Percentiles rank a stretch among this genome's conserved stretches.
phyloP scores from a whole-genome alignment of 768 basidiomycete genomes.

The Pleurotus eryngii region DNA sequence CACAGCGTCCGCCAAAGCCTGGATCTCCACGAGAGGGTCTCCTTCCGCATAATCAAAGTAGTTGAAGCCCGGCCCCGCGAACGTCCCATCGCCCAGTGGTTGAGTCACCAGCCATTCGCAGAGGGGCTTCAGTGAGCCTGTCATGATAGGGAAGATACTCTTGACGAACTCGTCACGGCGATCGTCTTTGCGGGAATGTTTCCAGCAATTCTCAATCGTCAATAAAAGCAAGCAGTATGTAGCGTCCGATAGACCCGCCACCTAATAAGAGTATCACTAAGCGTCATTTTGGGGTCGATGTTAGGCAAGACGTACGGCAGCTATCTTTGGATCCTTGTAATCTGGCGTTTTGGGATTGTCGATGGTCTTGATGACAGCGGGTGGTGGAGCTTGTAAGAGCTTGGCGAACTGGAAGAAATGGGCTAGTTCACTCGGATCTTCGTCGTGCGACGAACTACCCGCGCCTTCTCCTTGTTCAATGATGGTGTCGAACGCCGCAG shows the following conservation, averaged over 20 bases:
- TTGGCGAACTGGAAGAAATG: slow-evolving; percentile 12
- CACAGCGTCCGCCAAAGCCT: neutral
- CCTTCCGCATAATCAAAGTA: slow-evolving; percentile 15
- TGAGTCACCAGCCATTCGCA: slow-evolving; percentile 21
- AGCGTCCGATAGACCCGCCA: slow-evolving; percentile 21
- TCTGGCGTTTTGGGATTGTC: slow-evolving; percentile 17
- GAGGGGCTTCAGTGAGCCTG: slow-evolving; percentile 21
- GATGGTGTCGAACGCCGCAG: slow-evolving; percentile 16
- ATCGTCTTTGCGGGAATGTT: slow-evolving; percentile 8
- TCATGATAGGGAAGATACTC: slow-evolving; percentile 24
- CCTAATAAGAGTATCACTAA: slow-evolving; percentile 9
- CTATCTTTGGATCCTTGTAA: slow-evolving; percentile 14
- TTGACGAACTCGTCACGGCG: slow-evolving; percentile 12
- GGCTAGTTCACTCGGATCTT: slow-evolving; percentile 15
- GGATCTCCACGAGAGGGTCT: neutral
- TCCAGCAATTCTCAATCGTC: slow-evolving; percentile 23
- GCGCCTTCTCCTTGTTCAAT: slow-evolving; percentile 23
- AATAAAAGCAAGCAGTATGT: slow-evolving; percentile 21
- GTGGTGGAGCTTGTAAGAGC: neutral
- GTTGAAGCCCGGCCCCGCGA: slow-evolving; percentile 21
- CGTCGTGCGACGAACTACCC: slow-evolving; percentile 17
- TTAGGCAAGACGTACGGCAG: neutral
- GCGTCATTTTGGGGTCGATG: too few relatives aligned
- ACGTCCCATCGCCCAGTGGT: slow-evolving; percentile 14
- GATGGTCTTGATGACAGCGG: slow-evolving; percentile 8